These are phyloP conservation scores for Phytophthora kernoviae DNA, from an alignment of 352 stramenopile species.

Conservation along the genomic window DNA sequence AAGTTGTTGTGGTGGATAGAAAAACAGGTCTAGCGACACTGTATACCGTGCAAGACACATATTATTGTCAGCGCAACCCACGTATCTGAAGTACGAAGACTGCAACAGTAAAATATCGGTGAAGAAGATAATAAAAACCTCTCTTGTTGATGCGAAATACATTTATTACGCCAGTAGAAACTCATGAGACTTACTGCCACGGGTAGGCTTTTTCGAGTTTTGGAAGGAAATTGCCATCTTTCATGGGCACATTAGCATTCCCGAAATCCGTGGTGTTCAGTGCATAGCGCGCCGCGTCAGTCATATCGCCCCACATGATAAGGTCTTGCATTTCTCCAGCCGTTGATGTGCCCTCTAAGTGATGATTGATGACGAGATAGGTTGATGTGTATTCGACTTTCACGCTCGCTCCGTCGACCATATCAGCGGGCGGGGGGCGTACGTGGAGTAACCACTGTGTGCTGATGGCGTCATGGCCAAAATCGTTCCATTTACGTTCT, in stretches of 20 bases:
- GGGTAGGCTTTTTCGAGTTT: conserved; percentile 27
- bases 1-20: no score
- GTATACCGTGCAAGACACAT: no score
- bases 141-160: not conserved
- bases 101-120: no score
- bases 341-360: conserved; percentile 14
- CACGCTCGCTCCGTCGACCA: conserved; percentile 20
- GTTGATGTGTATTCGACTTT: conserved; percentile 28
- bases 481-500: conserved; percentile 11
- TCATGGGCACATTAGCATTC: conserved; percentile 31
- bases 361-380: conserved; percentile 24
- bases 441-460: conserved; percentile 31
- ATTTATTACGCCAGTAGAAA: not conserved
- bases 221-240: conserved; percentile 29
- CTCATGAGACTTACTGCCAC: not conserved
- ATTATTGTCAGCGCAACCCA: no score
- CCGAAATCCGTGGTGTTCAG: conserved; percentile 31
- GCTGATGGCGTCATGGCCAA: conserved; percentile 25
- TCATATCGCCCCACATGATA: conserved; percentile 29
- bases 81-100: no score
- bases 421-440: conserved; percentile 18
- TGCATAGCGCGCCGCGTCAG: conserved; percentile 23
- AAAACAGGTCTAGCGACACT: no score
- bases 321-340: conserved; percentile 29
- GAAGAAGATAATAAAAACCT: no score